Evolutionary conservation across 1,284 basidiomycete species (phyloP).

Genomic region (Volvariella surrecta): DNA sequence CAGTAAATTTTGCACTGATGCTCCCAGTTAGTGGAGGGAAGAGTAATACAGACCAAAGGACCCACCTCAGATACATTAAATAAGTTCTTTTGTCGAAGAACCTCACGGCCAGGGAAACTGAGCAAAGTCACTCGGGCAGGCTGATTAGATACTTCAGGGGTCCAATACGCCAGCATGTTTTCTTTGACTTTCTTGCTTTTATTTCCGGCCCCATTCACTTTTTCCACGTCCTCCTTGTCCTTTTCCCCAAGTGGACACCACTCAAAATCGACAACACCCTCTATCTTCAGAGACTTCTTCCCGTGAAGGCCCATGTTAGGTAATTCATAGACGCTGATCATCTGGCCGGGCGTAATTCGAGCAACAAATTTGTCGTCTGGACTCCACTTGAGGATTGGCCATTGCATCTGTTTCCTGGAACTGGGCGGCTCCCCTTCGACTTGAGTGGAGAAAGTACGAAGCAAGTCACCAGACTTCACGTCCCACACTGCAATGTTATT

Average conservation of each 20-base stretch:
- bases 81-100: slow-evolving; percentile 92
- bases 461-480: slow-evolving; percentile 85
- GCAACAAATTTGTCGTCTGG: slow-evolving; percentile 95
- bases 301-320: slow-evolving; percentile 93
- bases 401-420: slow-evolving; percentile 77
- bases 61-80: slow-evolving; percentile 96
- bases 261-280: slow-evolving; percentile 98
- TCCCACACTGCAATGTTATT: slow-evolving; percentile 99
- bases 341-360: slow-evolving; percentile 80
- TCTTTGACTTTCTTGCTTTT: slow-evolving; percentile 62
- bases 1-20: slow-evolving; percentile 93
- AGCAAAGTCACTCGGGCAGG: slow-evolving; percentile 94
- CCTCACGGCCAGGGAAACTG: slow-evolving; percentile 79
- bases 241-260: slow-evolving; percentile 95
- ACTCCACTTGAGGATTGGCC: slow-evolving; percentile 98
- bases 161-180: slow-evolving; percentile 97
- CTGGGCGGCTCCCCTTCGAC: slow-evolving; percentile 49
- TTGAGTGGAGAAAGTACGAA: slow-evolving; percentile 87
- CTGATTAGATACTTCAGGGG: slow-evolving; percentile 93
- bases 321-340: slow-evolving; percentile 95
- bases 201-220: slow-evolving; percentile 37
- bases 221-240: slow-evolving; percentile 66
- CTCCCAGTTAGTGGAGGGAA: slow-evolving; percentile 1
- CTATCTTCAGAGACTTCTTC: slow-evolving; percentile 97
- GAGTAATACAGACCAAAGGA: slow-evolving; percentile 11